Evolutionary conservation across 257 asterid genomes (phyloP), one percentile per base, ranked within the genome.

Genomic region (Linaria vulgaris): DNA sequence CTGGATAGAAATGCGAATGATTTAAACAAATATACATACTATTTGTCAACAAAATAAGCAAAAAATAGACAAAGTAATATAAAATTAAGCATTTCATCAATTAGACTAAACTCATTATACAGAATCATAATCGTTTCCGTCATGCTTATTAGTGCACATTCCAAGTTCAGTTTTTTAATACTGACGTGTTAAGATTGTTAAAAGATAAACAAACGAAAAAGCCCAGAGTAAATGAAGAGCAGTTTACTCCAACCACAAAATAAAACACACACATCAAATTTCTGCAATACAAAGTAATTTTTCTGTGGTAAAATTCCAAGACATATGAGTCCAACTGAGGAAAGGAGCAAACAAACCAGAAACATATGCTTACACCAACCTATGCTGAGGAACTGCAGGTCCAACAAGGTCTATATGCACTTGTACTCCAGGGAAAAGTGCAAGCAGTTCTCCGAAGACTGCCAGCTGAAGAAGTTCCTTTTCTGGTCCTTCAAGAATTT

Each of bases 401-500:
- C 99, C 99, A 72, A 94, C 80, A 68, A 94, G 74, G 61, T 85
- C 95, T 47, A 94, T 79, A 52, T 71, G 82, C 50, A 94, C 43
- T 67, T 59, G 61, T 59, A 76, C 80, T 50, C 88, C 88, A 8
- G 97, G 97, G 66, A 89, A 82, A 71, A 94, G 90, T 57, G 94
- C 92, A 56, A 17, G 80, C 59, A 94, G 71, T 67, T 94, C 99
- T 34, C 87, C 87, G 41, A 94, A 90, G 67, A 78, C 90, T 34
- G 80, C 79, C 74, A 94, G 77, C 63, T 90, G 99, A 74, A 57
- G 78, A 54, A 94, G 86, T 85, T 94, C 97, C 49, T 83, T 85
- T 54, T 90, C 99, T 58, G 99, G 96, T 31, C 98, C 96, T 91
- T 73, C 70, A 51, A 62, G 49, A 68, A 62, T 68, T 72, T 25